Base-by-base conservation (phyloP, 1,284 basidiomycete genomes). In the Melanopsichium pennsylvanicum region DNA sequence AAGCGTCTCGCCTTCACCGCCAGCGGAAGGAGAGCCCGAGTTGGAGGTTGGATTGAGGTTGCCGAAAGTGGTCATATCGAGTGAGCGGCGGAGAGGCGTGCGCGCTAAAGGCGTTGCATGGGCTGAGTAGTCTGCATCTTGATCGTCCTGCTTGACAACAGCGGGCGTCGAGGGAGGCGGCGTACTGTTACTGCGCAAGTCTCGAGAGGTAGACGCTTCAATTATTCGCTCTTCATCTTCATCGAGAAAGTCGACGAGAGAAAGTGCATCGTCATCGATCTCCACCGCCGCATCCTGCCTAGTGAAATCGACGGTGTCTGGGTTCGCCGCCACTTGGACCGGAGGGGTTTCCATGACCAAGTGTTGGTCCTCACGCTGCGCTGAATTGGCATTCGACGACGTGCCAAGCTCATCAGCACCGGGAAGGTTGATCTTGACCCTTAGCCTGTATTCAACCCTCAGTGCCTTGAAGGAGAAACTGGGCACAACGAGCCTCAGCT, bases 401-500 rank as follows among this genome's bases (percentile, higher is more conserved):
- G 49, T 61, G 10, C 42, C 46, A 3, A 44, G 34, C 15, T 26
- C 49, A 9, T 19, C 37, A 10, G 21, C 59, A 15, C 16, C 21
- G 15, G 61, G 56, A 2, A 64, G 39, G 21, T 52, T 52, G 35
- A 70, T 37, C 33, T 57, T 60, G 36, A 70, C 61, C 6, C 57
- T 44, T 18, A 70, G 42, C 13, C 67, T 44, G 16, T 70, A 64
- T 51, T 70, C 67, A 47, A 70, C 41, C 21, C 67, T 36, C 25
- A 70, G 46, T 31, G 61, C 67, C 18, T 64, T 64, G 49, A 70
- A 70, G 2, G 67, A 64, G 31, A 70, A 70, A 29, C 67, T 70
- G 5, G 67, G 67, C 9, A 63, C 61, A 18, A 70, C 67, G 8
- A 64, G 40, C 5, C 67, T 36, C 47, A 64, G 33, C 39, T 70